Evolutionary conservation across 768 basidiomycete genomes (phyloP), one percentile per base, ranked within the genome.

Genomic region (Lactarius sp.): DNA sequence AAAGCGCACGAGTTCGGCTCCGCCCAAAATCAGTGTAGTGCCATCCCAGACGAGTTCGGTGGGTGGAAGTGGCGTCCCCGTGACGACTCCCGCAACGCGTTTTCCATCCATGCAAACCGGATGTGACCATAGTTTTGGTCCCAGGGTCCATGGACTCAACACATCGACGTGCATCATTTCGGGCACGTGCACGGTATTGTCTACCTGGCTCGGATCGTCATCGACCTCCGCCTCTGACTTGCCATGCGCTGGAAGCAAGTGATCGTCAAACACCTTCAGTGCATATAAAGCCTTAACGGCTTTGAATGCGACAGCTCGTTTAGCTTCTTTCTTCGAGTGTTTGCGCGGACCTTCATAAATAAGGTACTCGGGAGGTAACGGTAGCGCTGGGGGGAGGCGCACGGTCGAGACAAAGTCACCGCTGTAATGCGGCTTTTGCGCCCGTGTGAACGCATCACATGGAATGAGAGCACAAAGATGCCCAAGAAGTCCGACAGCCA

Each of bases 381-480:
- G 85, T 6, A 93, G 77, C 57, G 80, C 80, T 6, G 83, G 76
- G 2, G 94, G 94, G 13, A 95, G 79, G 41, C 75, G 75, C n/a
- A 95, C 74, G 1, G 79, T 79, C 6, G 77, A 74, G 39, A 77
- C 71, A 60, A 86, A 92, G 44, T 84, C 81, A 8, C 85, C 87
- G 0, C 73, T 74, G 71, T 83, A 94, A 59, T 76, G 79, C 0
- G 92, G 90, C 27, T 78, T 74, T 56, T 82, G 83, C 0, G 76
- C 70, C 0, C 81, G 78, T 0, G 89, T 92, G 72, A 85, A 94
- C 22, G 74, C 70, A 73, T 94, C 91, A 56, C 80, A 81, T 44
- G 85, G 89, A 56, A 91, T 87, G 27, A 91, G 78, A 18, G 88
- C 80, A 72, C 92, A 94, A n/a, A 93, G 80, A 59, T 86, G 81